Evolutionary conservation across 257 asterid genomes (phyloP).

Genomic region (Catharanthus roseus): DNA sequence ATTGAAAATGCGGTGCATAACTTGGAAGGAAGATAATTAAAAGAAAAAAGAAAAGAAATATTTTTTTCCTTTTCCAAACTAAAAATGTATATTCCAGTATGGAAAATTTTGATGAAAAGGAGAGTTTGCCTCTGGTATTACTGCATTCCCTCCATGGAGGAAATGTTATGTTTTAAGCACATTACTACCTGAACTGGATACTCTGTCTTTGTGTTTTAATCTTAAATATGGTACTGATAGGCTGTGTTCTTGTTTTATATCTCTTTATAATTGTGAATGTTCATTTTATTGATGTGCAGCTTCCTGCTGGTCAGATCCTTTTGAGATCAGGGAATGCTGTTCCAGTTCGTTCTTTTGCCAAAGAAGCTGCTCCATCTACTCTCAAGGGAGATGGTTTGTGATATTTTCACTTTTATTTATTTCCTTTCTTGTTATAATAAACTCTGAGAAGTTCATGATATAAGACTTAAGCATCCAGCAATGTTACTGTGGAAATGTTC

Average conservation of each 20-base stretch:
- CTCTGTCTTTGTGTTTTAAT: neutral
- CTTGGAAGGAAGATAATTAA: no score
- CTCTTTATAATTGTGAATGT: neutral
- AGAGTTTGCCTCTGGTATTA: neutral
- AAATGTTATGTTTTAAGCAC: neutral
- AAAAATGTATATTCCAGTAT: neutral
- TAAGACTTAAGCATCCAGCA: neutral
- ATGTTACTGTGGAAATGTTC: neutral
- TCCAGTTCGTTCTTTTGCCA: slow-evolving; percentile 68
- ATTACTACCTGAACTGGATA: neutral
- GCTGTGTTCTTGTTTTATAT: neutral
- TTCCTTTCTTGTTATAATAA: neutral
- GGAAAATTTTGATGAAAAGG: neutral
- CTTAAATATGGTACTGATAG: neutral
- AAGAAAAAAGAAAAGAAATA: no score
- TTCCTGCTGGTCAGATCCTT: slow-evolving; percentile 34
- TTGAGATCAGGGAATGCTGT: slow-evolving; percentile 49
- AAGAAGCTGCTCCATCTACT: slow-evolving; percentile 62
- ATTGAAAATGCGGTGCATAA: neutral
- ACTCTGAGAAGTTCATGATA: neutral
- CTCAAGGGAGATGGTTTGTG: slow-evolving; percentile 90
- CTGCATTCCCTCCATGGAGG: neutral
- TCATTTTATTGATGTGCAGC: neutral
- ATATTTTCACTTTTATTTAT: neutral
- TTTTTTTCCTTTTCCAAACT: neutral